Evolutionary conservation across 164 flowering plant species (phyloP).

Genomic region (Magnolia kwangsiensis): DNA sequence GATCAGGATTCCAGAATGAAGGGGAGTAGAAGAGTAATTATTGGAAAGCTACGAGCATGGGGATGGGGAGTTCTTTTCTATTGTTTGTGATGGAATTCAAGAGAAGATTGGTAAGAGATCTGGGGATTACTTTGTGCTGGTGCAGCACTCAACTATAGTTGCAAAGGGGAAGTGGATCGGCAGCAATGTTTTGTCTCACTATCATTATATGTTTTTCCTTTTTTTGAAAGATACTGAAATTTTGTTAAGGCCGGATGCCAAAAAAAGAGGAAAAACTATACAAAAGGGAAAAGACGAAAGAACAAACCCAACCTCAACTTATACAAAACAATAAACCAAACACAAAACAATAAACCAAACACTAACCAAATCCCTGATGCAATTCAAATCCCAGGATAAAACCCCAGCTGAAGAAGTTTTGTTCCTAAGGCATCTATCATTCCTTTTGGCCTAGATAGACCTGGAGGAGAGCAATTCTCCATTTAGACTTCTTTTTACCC

Average conservation of each 20-base stretch:
- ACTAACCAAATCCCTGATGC: background rate
- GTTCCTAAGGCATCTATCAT: too few relatives aligned
- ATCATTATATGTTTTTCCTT: background rate
- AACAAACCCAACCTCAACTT: background rate
- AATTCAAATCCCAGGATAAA: background rate
- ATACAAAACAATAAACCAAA: background rate
- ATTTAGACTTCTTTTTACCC: too few relatives aligned
- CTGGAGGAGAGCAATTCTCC: too few relatives aligned
- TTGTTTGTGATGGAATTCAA: background rate
- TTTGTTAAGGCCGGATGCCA: too few relatives aligned
- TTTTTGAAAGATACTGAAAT: too few relatives aligned
- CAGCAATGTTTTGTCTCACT: background rate
- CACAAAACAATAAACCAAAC: background rate
- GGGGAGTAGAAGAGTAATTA: background rate
- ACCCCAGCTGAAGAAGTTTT: too few relatives aligned
- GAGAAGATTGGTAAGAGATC: conserved; percentile 1
- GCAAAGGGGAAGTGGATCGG: background rate
- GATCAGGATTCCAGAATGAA: background rate
- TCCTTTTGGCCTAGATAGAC: too few relatives aligned
- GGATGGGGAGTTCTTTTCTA: conserved; percentile 2
- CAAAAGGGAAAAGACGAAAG: background rate
- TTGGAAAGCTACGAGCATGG: background rate
- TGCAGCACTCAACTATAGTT: background rate
- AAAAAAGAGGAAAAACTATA: too few relatives aligned
- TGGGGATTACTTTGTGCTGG: background rate